Percentiles rank a stretch among this genome's conserved stretches.
Evolutionary conservation across 805 yeast genomes (phyloP).

Genomic region (Saccharomycopsis schoenii): DNA sequence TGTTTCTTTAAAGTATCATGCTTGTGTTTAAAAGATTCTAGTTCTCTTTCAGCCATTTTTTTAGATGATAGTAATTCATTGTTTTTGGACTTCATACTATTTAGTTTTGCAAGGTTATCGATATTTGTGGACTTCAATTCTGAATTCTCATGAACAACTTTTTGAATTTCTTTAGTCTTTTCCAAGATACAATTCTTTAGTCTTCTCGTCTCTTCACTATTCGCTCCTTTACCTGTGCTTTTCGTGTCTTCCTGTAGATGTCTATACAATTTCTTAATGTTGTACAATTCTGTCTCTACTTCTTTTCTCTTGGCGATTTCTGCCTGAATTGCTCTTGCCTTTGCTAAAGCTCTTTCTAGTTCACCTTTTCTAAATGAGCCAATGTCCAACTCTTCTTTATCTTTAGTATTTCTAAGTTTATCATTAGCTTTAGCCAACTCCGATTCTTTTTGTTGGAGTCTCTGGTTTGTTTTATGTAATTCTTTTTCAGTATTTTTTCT

Average conservation of each 20-base stretch:
- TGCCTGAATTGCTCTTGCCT: neutral
- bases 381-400: neutral
- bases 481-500: neutral
- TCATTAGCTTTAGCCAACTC: slow-evolving; percentile 1
- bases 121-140: neutral
- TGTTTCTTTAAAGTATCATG: neutral
- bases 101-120: neutral
- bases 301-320: neutral
- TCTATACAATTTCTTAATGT: neutral
- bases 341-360: neutral
- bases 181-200: neutral
- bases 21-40: neutral
- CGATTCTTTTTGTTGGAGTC: neutral
- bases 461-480: neutral
- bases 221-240: neutral
- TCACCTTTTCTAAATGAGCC: neutral
- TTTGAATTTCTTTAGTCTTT: neutral
- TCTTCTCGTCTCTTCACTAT: neutral
- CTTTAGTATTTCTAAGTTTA: neutral
- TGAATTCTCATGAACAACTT: neutral
- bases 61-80: neutral
- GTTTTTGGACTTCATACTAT: neutral
- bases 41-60: neutral
- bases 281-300: neutral
- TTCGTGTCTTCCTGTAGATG: neutral